Percentiles rank a stretch among this genome's conserved stretches.
phyloP scores from a whole-genome alignment of 768 basidiomycete genomes.

The Amanita rubescens region DNA sequence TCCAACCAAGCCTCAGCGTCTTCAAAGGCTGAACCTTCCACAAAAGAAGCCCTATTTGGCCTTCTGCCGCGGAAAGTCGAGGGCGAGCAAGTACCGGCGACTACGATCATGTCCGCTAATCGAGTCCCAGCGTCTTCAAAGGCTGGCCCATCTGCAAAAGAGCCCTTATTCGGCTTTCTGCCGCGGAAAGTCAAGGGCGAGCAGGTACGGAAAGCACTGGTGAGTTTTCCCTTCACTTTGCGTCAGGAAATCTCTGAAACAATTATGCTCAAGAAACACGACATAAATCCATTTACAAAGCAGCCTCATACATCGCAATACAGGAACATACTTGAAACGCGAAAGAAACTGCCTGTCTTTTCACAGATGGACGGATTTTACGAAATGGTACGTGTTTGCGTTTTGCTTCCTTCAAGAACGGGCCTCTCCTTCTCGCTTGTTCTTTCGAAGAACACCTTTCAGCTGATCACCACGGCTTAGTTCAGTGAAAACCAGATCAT shows the following conservation, averaged over 20 bases:
- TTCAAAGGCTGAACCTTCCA: constrained; percentile 11
- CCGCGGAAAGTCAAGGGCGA: no score
- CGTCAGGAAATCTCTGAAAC: neutral
- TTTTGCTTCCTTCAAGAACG: constrained; percentile 25
- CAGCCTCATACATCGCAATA: constrained; percentile 34
- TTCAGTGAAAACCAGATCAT: constrained; percentile 79
- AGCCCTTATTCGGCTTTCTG: no score
- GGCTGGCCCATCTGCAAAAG: no score
- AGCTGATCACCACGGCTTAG: constrained; percentile 25
- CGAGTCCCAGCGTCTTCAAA: no score
- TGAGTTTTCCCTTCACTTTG: no score
- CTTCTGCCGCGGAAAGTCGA: constrained; percentile 65
- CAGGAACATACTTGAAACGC: constrained; percentile 73
- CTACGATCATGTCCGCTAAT: no score
- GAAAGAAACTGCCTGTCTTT: constrained; percentile 88
- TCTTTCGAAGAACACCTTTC: neutral
- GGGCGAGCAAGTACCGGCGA: constrained; percentile 62
- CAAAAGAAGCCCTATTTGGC: constrained; percentile 62
- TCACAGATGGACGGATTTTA: constrained; percentile 91
- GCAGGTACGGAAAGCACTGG: no score
- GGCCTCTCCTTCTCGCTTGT: constrained; percentile 23
- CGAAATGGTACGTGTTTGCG: constrained; percentile 50
- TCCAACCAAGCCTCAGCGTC: no score
- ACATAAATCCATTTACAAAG: no score
- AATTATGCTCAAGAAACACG: neutral